These are phyloP conservation scores for Elaeis guineensis DNA, from an alignment of 176 grass and related monocot genomes.

Conservation along the genomic window DNA sequence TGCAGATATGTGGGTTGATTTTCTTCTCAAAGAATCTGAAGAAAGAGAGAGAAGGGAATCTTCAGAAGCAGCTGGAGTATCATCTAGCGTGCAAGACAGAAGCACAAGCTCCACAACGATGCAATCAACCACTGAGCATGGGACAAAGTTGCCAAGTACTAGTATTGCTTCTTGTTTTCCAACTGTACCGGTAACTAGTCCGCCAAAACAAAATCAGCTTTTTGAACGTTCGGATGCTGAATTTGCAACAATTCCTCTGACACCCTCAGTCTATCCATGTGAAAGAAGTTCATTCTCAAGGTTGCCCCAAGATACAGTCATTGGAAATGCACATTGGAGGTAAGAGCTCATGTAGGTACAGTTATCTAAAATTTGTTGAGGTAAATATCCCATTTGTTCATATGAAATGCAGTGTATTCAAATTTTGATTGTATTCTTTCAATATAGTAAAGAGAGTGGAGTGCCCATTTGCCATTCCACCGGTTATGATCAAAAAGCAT, in stretches of 20 bases:
- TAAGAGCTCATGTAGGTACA: neutral
- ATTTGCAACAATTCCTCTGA: slow-evolving; percentile 30
- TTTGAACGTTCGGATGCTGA: slow-evolving; percentile 27
- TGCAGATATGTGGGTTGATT: slow-evolving; percentile 92
- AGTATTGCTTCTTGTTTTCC: slow-evolving; percentile 8
- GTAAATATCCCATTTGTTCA: slow-evolving; percentile 9
- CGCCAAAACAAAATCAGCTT: slow-evolving; percentile 22
- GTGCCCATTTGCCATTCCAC: no score
- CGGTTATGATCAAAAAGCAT: no score
- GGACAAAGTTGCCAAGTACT: neutral
- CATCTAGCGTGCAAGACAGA: slow-evolving; percentile 6
- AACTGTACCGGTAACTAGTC: slow-evolving; percentile 8
- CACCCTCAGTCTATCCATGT: slow-evolving; percentile 23
- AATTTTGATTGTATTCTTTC: neutral
- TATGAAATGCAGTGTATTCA: neutral
- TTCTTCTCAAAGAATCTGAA: slow-evolving; percentile 93
- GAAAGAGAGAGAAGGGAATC: slow-evolving; percentile 88
- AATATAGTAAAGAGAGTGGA: no score
- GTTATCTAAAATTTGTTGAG: neutral
- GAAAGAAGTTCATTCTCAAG: slow-evolving; percentile 9
- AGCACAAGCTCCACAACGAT: neutral
- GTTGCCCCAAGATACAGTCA: slow-evolving; percentile 24
- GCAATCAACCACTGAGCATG: neutral
- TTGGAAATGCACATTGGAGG: neutral
- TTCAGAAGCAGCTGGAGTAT: slow-evolving; percentile 28